A percentile compares a stretch with the other conserved stretches of the same genome.
Conservation (phyloP, 257 asterid genomes). For the Paraleonurus japonicus region DNA sequence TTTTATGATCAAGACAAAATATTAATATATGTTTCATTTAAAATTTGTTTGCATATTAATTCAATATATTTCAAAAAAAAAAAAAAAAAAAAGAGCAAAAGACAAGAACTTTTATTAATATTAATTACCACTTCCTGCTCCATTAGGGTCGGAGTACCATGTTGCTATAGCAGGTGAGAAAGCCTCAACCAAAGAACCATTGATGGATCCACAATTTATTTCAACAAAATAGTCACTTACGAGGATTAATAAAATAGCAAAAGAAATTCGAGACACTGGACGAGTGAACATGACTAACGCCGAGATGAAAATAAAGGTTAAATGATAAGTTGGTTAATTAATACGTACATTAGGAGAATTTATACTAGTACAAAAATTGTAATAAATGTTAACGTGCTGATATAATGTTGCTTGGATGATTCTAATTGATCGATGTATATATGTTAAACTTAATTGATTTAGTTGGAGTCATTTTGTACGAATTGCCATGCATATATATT, state of each 20-base stretch:
- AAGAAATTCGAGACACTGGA: neutral
- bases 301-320: too few relatives aligned
- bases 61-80: too few relatives aligned
- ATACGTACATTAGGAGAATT: neutral
- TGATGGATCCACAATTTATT: neutral
- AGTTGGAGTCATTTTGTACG: neutral
- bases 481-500: neutral
- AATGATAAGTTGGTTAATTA: neutral
- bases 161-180: constrained; percentile 27
- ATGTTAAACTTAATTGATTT: too few relatives aligned
- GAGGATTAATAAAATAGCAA: neutral
- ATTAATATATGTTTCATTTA: neutral
- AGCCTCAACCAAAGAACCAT: neutral
- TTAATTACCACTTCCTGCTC: constrained; percentile 30
- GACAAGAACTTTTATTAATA: too few relatives aligned
- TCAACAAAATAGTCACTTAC: neutral
- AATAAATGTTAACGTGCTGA: too few relatives aligned
- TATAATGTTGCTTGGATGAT: too few relatives aligned
- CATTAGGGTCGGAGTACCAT: constrained; percentile 25
- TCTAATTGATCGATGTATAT: too few relatives aligned
- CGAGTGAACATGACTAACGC: too few relatives aligned
- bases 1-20: too few relatives aligned
- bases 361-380: too few relatives aligned
- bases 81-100: too few relatives aligned
- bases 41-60: neutral